Base-by-base conservation (phyloP, 768 basidiomycete species). In the Serendipita indica region DNA sequence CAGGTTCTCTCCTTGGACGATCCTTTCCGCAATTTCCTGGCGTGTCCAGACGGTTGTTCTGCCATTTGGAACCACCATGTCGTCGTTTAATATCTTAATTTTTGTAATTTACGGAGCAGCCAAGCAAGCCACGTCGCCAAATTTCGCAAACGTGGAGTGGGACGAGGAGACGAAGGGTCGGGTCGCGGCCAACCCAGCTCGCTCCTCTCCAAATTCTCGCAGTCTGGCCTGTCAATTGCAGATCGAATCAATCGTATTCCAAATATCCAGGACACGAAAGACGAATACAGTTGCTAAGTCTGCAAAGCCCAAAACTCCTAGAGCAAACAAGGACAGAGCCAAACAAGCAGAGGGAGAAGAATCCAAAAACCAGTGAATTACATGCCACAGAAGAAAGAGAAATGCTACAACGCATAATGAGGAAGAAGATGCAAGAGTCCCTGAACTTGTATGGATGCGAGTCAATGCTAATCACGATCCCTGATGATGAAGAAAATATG, bases 1-100 rank as follows among this genome's bases (percentile, higher is more conserved):
- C 67, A 93, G 80, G 58, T 72, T 70, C 59, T 89, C 82, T 46
- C 91, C 92, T 1, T 73, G 73, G 67, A 89, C 77, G 65, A 94
- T 86, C 65, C 80, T 80, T 3, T 71, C 68, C 7, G 83, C 84
- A 64, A 93, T 74, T 45, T 79, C 73, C 28, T 79, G 76, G 59
- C 81, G 75, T 10, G 74, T 70, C 72, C 75, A 76, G 20, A 65
- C 33, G 16, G 63, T 54, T 28, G 28, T 43, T 12, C 18, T 39
- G 12, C 18, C 35, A 39, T 39, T n/a, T 20, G 39, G 18, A 27
- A 20, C 16, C 28, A 33, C 33, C 27, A 46, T 16, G 30, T 57
- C 6, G 16, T 62, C 43, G 61, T 63, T 14, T 54, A 39, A 12
- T n/a, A n/a, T n/a, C n/a, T n/a, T n/a, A n/a, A n/a, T n/a, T n/a